Evolutionary conservation across 2,329 filamentous ascomycete species (phyloP).

Genomic region (Colletotrichum simmondsii): DNA sequence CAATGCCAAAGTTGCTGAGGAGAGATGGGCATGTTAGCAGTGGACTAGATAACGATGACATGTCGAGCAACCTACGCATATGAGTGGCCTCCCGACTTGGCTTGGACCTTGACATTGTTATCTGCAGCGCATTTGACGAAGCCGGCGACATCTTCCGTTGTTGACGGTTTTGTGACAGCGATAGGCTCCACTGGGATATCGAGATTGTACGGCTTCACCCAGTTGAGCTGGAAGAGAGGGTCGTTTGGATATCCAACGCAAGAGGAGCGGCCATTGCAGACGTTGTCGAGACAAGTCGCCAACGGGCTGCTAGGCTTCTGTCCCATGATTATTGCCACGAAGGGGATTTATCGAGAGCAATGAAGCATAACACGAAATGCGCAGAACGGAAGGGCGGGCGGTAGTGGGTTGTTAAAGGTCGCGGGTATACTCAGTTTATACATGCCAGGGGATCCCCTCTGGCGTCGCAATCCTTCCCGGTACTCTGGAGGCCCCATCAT

Average conservation of each 20-base stretch:
- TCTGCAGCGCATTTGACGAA: conserved; percentile 67
- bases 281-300: conserved; percentile 55
- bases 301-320: conserved; percentile 52
- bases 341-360: neutral
- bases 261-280: conserved; percentile 55
- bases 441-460: neutral
- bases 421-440: conserved; percentile 12
- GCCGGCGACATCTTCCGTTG: conserved; percentile 63
- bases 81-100: conserved; percentile 73
- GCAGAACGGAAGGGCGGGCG: neutral
- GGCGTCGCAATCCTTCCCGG: neutral
- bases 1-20: conserved; percentile 54
- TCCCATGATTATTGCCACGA: conserved; percentile 49
- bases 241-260: conserved; percentile 60
- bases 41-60: neutral
- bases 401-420: neutral
- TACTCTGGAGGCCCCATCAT: neutral
- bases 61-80: conserved; percentile 59
- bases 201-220: conserved; percentile 66
- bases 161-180: conserved; percentile 66
- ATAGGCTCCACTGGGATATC: conserved; percentile 60
- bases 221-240: conserved; percentile 56
- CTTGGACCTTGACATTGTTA: conserved; percentile 65
- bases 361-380: neutral
- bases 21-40: neutral